These are phyloP conservation scores for Nitzschia palea DNA, from an alignment of 108 stramenopile species.

Conservation along the genomic window DNA sequence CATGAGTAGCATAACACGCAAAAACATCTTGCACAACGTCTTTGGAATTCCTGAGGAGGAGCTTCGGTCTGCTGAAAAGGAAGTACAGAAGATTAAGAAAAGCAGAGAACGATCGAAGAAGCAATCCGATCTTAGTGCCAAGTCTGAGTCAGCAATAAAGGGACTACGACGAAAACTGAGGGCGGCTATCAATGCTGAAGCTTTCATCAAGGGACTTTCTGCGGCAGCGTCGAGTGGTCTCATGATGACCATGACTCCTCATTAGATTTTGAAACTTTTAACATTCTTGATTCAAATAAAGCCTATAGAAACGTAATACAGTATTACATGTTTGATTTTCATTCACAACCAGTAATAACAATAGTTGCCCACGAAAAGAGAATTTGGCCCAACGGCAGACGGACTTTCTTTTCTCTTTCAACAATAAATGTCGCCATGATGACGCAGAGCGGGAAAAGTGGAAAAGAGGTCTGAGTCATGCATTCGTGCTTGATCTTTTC, in stretches of 20 bases:
- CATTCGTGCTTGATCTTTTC: no score
- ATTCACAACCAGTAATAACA: no score
- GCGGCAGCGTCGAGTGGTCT: constrained; percentile 21
- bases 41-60: constrained; percentile 45
- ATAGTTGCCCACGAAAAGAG: no score
- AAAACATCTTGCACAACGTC: constrained; percentile 46
- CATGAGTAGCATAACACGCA: constrained; percentile 42
- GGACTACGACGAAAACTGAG: background rate
- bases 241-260: background rate
- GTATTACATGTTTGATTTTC: background rate
- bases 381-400: no score
- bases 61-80: constrained; percentile 35
- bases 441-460: no score
- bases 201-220: constrained; percentile 31
- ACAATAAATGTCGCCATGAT: no score
- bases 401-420: no score
- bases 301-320: background rate
- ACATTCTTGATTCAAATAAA: background rate
- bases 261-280: background rate
- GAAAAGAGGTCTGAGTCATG: no score
- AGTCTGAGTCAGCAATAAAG: constrained; percentile 21
- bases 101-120: constrained; percentile 18
- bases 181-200: constrained; percentile 14
- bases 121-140: constrained; percentile 12
- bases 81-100: constrained; percentile 35